Base-by-base conservation (phyloP, 1,284 basidiomycete genomes). In the Phlebopus sp. region DNA sequence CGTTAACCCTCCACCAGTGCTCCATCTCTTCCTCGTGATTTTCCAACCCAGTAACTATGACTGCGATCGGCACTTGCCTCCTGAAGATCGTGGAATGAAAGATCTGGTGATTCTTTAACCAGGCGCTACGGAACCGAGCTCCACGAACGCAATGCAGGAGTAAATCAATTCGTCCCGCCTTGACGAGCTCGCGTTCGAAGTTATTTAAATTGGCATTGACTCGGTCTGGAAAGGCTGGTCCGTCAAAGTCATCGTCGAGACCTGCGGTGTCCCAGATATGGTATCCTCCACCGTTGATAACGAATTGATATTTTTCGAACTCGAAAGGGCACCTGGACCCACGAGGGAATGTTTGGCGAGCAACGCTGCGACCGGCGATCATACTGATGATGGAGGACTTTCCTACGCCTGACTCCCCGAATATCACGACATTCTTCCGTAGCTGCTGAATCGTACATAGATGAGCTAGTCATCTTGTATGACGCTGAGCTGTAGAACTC, bases 41-140 rank as follows among this genome's bases (percentile, higher is more conserved):
- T 39, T 57, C 55, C 17, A 57, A 44, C 11, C 50, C 50, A 2
- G 55, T 57, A 32, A 55, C 44, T n/a, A 56, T 36, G 6, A 51
- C 9, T 2, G 48, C 44, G 9, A 50, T 46, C 4, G 56, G 55
- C 4, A 32, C 47, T 34, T 44, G 36, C 23, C 34, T 31, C n/a
- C 37, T 45, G 15, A 36, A 27, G 37, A 54, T 52, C 3, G 54
- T 21, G 8, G 48, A 29, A 4, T 42, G 36, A n/a, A 54, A 30
- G 15, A 38, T 43, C 9, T 41, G 34, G 48, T 56, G 56, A 35
- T 56, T 54, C n/a, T 30, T 39, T 13, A 19, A 23, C 23, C 42
- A 31, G 21, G 40, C 41, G 9, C 32, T 38, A 2, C 40, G 54
- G 25, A 53, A 37, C 15, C 50, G 31, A 3, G 47, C 15, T 6